Base-by-base conservation (phyloP, 2,329 filamentous ascomycete species). In the Harringtonia lauricola region DNA sequence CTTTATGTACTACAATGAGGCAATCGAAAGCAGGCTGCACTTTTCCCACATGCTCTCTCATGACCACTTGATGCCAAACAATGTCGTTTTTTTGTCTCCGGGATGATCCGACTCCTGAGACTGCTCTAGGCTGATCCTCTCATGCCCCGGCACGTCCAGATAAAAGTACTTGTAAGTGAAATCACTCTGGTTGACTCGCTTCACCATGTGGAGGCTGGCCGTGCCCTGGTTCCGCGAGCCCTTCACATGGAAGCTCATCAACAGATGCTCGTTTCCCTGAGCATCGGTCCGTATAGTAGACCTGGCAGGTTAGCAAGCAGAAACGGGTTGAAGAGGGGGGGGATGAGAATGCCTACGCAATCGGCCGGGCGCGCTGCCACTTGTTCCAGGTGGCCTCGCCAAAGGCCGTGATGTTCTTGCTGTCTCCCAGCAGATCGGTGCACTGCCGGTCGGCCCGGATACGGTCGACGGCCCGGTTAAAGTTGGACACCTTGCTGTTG, bases 181-280 rank as follows among this genome's bases (percentile, higher is more conserved):
- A 34, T 86, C 79, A 41, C 70, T 63, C 31, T 79, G 71, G 28
- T 78, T 78, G 2, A 74, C 68, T 30, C 68, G 68, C 60, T 80
- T 86, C 38, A 81, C 72, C 73, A 95, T 78, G 59, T 95, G 87
- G 43, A 94, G 66, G 51, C 79, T 71, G 8, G 87, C 88, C 1
- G 81, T 70, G 14, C 89, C 90, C 22, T 74, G 74, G 43, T 82
- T 84, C 29, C 75, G 66, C 3, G 85, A 81, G 0, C 90, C 90
- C 58, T 89, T 80, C 33, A 94, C 83, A 58, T 92, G 79, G 60
- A 95, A 95, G 53, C 87, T 80, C 74, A 95, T 87, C 50, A 78
- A 66, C 49, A 95, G 60, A 59, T 95, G 88, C 49, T 94, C 81
- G 18, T 79, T 80, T 5, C 89, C 89, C 48, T 78, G 71, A 12